Percentiles rank a stretch among this genome's conserved stretches.
Conservation (phyloP, 169 alveolate species). For the Toxoplasma gondii region DNA sequence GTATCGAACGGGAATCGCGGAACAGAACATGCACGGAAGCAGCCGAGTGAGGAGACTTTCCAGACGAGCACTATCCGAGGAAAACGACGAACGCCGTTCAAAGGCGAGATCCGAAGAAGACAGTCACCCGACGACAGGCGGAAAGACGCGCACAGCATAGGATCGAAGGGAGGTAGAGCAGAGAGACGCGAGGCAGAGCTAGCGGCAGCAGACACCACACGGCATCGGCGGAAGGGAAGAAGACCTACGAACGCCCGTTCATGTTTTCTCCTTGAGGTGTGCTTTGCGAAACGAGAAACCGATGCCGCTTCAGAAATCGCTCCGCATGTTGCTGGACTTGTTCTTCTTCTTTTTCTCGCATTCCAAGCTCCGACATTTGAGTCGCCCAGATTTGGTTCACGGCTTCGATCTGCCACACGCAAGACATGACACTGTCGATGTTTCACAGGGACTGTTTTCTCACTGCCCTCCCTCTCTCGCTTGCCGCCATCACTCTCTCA, state of each 20-base stretch:
- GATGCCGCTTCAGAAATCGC: not conserved
- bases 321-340: not conserved
- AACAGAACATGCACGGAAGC: no score
- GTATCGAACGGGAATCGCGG: no score
- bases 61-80: no score
- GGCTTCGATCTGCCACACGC: not conserved
- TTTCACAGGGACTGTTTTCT: not conserved
- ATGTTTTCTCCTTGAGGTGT: not conserved
- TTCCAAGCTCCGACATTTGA: not conserved
- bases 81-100: no score
- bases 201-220: not conserved
- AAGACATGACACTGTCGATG: not conserved
- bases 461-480: not conserved
- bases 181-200: not conserved
- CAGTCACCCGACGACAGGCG: no score
- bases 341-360: not conserved
- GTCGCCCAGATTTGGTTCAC: not conserved
- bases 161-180: no score
- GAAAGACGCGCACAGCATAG: no score
- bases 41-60: no score
- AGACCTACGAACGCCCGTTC: not conserved
- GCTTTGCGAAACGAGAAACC: not conserved
- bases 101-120: no score
- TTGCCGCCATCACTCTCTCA: no score
- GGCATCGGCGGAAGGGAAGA: not conserved